phyloP scores from a whole-genome alignment of 2,329 filamentous ascomycete genomes.

The Aureobasidium sp. region DNA sequence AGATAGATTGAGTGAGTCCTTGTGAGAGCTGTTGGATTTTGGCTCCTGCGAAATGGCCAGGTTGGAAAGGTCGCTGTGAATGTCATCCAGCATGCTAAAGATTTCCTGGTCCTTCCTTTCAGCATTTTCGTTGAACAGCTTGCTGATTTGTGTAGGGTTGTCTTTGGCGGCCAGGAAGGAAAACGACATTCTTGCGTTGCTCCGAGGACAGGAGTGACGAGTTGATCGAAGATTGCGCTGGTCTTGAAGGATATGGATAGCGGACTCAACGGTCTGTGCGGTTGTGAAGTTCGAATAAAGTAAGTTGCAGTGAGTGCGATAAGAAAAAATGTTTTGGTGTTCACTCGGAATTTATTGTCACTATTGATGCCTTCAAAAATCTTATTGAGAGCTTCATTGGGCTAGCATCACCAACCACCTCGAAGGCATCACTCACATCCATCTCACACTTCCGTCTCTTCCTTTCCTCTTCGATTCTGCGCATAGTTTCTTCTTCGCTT shows the following conservation, averaged over 20 bases:
- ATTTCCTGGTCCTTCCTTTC: neutral
- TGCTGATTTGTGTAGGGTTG: neutral
- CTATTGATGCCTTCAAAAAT: neutral
- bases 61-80: neutral
- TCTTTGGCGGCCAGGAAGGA: neutral
- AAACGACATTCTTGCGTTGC: neutral
- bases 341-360: neutral
- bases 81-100: neutral
- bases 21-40: neutral
- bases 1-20: neutral
- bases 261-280: neutral
- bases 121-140: neutral
- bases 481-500: neutral
- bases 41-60: neutral
- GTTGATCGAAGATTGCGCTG: neutral
- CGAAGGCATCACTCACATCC: neutral
- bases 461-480: neutral
- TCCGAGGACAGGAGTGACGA: neutral
- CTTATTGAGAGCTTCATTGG: neutral
- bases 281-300: neutral
- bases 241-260: neutral
- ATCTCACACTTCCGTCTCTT: neutral
- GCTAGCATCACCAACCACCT: neutral
- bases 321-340: neutral
- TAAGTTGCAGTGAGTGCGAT: neutral